Evolutionary conservation across 305 asterid genomes (phyloP), one percentile per base, ranked within the genome.

Genomic region (Lippia alba): DNA sequence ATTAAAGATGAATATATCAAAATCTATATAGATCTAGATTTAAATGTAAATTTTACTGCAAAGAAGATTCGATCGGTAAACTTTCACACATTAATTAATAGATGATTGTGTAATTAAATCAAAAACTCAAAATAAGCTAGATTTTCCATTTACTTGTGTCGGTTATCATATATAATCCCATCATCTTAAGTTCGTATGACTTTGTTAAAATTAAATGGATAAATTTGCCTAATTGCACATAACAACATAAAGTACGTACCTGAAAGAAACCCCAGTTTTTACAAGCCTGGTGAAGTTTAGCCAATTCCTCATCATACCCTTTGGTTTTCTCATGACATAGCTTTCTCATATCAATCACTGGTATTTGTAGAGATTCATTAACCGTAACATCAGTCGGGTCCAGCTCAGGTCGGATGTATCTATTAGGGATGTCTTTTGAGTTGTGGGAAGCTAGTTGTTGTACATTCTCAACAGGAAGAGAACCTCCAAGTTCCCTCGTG

Each of bases 251-350:
- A 11, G 32, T 70, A 76, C 76, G 32, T 70, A 76, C 76, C 76
- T 76, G 80, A 41, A 76, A 76, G 72, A 76, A 70, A 6, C 80
- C 76, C 80, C 80, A 76, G 8, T 76, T 12, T 55, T 68, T 68
- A 58, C 74, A 68, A 5, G 79, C 74, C 4, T 53, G 41, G 32
- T 74, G 74, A 68, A 75, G 75, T 57, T 68, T 75, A 36, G 46
- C 59, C 61, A 75, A 32, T 54, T 75, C 79, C 59, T 66, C 24
- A 51, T 51, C 32, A 51, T 51, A 51, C 57, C 30, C 57, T 17
- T 51, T 10, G 5, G 69, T 46, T 45, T 12, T 61, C 56, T 60
- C 66, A 30, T n/a, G 5, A 30, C 50, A 46, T 16, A 68, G 75
- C 11, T 62, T 75, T 46, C 12, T 50, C 67, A 75, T 61, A 32